These are phyloP conservation scores for Ophiorrhiza pumila DNA, from an alignment of 257 asterid species.

Conservation along the genomic window DNA sequence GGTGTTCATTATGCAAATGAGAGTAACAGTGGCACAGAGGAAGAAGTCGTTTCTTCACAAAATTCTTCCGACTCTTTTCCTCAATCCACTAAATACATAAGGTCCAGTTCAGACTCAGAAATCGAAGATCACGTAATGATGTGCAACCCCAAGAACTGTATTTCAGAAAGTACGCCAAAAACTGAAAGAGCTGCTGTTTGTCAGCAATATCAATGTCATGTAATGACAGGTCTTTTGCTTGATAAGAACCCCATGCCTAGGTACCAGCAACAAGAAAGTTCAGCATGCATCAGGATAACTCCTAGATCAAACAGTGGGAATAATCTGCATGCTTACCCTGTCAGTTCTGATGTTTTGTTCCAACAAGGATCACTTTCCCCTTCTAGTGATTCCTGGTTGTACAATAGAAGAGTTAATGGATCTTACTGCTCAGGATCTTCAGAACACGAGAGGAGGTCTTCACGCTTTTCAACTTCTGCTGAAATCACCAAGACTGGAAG, in stretches of 20 bases:
- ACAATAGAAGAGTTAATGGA: constrained; percentile 43
- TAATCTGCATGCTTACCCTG: constrained; percentile 27
- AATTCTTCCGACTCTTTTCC: constrained; percentile 66
- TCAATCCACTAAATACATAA: constrained; percentile 51
- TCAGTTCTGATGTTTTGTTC: constrained; percentile 22
- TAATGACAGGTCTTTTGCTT: constrained; percentile 25
- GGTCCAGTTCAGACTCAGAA: constrained; percentile 56
- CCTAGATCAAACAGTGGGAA: constrained; percentile 17
- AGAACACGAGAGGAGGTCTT: constrained; percentile 37
- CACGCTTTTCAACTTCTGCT: constrained; percentile 37
- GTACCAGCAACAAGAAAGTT: constrained; percentile 37
- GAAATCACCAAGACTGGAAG: constrained; percentile 27
- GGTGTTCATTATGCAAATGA: constrained; percentile 26
- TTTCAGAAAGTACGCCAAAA: constrained; percentile 28
- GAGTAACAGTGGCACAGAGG: constrained; percentile 38
- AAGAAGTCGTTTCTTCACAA: constrained; percentile 73
- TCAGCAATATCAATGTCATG: constrained; percentile 33
- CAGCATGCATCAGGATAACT: constrained; percentile 24
- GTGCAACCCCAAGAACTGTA: constrained; percentile 36
- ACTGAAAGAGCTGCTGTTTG: constrained; percentile 32
- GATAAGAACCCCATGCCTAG: constrained; percentile 25
- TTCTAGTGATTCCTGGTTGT: constrained; percentile 33
- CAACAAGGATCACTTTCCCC: constrained; percentile 28
- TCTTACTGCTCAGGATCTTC: constrained; percentile 26
- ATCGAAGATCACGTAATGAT: constrained; percentile 48